Base-by-base conservation (phyloP, 2,329 filamentous ascomycete species). In the Diaporthe vaccinii region DNA sequence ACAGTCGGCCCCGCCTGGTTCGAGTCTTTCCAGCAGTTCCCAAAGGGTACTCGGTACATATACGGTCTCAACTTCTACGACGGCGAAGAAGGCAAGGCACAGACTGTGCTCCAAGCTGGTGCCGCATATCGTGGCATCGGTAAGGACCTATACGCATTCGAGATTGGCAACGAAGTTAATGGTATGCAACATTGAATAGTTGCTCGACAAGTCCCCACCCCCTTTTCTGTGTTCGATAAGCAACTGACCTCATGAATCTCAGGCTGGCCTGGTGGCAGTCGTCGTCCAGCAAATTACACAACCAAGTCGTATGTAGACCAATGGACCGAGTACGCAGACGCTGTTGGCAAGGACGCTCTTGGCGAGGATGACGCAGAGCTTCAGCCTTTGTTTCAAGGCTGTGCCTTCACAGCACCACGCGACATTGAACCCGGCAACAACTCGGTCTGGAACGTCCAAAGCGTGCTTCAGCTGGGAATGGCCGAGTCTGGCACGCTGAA, bases 101-200 rank as follows among this genome's bases (percentile, higher is more conserved):
- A 73, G 36, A 34, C 59, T 5, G 46, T 68, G 5, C 49, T 67
- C 4, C 58, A 73, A 44, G 71, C 71, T 10, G 62, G 34, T 31
- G 46, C 62, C 7, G 59, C 59, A 1, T 68, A 68, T 17, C 46
- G 39, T 46, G 49, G 71, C 15, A 73, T 73, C 22, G 71, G 59
- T 20, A 55, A 73, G 25, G 36, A 51, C 4, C 59, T 73, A 20
- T 68, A 73, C n/a, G 71, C 44, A 2, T 73, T 67, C 31, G 71
- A 73, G 49, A 73, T 73, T 53, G 71, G 71, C 14, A 73, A 73
- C 3, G 71, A 73, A 46, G 71, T 68, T 22, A 67, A 73, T 28
- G 46, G 71, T 73, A 31, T 25, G 71, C 31, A 34, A 3, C 7
- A 8, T 20, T 46, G 20, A 46, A 46, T 44, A 14, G 8, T 49